Base-by-base conservation (phyloP, 306 rosid species). In the Herpetospermum pedunculosum region DNA sequence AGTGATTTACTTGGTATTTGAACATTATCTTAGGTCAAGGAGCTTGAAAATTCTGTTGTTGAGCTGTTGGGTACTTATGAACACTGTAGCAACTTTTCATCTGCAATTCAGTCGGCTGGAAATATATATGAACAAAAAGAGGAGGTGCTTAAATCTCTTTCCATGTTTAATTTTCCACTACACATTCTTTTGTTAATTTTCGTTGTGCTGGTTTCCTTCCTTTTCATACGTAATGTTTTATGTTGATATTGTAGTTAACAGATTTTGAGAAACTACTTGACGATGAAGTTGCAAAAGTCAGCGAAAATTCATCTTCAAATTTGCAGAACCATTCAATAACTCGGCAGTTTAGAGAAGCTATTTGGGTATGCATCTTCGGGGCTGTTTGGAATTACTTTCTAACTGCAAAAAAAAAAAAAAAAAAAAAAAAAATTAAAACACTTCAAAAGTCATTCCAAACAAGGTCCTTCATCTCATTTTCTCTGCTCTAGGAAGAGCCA, bases 331-430 rank as follows among this genome's bases (percentile, higher is more conserved):
- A 88, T 74, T 62, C 85, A 59, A 48, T 89, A 29, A 21, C 85
- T 37, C 95, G 90, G 71, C 90, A 91, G 75, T 94, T 89, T 76
- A 85, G 81, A 84, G 92, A 94, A 82, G 96, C 95, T 77, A 80
- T 94, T 18, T 94, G 99, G 99, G 99, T 94, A 89, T 82, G 84
- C 75, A 75, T 62, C 79, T 72, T n/a, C n/a, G n/a, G n/a, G n/a
- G n/a, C n/a, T n/a, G n/a, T n/a, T n/a, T n/a, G n/a, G n/a, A n/a
- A n/a, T n/a, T n/a, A n/a, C n/a, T n/a, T n/a, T n/a, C n/a, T n/a
- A n/a, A n/a, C n/a, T n/a, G n/a, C n/a, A n/a, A n/a, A n/a, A n/a
- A n/a, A n/a, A n/a, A n/a, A n/a, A n/a, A n/a, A n/a, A n/a, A n/a
- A n/a, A n/a, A n/a, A n/a, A n/a, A n/a, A n/a, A n/a, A n/a, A n/a